These are phyloP conservation scores for Samsoniella hepiali DNA, from an alignment of 2,329 filamentous ascomycete species.

Conservation along the genomic window DNA sequence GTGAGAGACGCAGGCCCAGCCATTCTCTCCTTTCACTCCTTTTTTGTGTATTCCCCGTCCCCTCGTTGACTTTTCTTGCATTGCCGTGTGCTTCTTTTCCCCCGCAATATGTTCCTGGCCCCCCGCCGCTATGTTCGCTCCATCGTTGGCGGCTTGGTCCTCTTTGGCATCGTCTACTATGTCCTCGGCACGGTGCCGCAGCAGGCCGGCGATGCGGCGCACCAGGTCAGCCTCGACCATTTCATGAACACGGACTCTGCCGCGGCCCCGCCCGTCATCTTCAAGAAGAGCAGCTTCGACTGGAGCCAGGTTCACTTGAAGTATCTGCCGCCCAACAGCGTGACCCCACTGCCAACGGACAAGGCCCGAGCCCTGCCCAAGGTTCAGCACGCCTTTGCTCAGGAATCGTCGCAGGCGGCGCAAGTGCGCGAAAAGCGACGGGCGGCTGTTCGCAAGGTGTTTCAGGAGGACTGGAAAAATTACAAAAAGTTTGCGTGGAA, in stretches of 20 bases:
- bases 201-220: background rate
- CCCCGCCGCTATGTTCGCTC: constrained; percentile 17
- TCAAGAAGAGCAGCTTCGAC: constrained; percentile 35
- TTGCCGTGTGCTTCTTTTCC: background rate
- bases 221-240: constrained; percentile 24
- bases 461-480: constrained; percentile 46
- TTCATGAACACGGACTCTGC: constrained; percentile 31
- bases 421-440: constrained; percentile 31
- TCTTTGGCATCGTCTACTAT: constrained; percentile 15
- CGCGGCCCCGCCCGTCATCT: constrained; percentile 6
- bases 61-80: background rate
- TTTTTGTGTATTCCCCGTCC: background rate
- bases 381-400: constrained; percentile 35
- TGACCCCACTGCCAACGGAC: constrained; percentile 26
- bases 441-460: constrained; percentile 32
- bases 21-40: background rate
- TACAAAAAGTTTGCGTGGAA: constrained; percentile 64
- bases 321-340: constrained; percentile 25
- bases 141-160: constrained; percentile 5
- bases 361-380: constrained; percentile 27
- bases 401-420: constrained; percentile 27
- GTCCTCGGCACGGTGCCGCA: constrained; percentile 1
- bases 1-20: background rate
- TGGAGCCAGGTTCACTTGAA: constrained; percentile 32
- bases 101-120: background rate